phyloP scores from a whole-genome alignment of 2,329 filamentous ascomycete genomes.

The Teratosphaeria epicoccoides region DNA sequence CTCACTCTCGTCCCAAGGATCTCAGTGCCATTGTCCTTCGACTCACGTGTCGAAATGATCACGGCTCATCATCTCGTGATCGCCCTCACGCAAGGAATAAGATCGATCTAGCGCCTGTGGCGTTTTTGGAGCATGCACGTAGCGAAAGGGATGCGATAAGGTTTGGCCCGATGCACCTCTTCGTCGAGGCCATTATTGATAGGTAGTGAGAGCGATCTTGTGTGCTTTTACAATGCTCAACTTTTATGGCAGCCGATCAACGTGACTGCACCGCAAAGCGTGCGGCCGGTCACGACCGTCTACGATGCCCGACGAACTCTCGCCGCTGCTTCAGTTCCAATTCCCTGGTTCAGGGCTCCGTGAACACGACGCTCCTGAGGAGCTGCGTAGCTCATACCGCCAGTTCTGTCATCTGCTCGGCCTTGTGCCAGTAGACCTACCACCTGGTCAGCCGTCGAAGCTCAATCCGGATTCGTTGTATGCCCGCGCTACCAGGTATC shows the following conservation, averaged over 20 bases:
- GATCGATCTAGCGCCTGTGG: neutral
- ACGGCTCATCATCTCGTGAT: too few species aligned
- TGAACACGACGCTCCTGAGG: slow-evolving; percentile 1
- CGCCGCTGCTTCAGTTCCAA: slow-evolving; percentile 17
- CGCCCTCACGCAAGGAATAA: too few species aligned
- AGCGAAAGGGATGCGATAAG: neutral
- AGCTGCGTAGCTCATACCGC: slow-evolving; percentile 16
- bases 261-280: neutral
- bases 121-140: neutral
- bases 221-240: too few species aligned
- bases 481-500: slow-evolving; percentile 25
- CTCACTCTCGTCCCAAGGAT: too few species aligned
- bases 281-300: neutral
- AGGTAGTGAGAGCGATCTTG: too few species aligned
- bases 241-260: too few species aligned
- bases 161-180: neutral
- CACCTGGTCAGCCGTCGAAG: slow-evolving; percentile 12
- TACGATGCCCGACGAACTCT: slow-evolving; percentile 13
- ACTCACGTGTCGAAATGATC: too few species aligned
- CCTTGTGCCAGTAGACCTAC: slow-evolving; percentile 23
- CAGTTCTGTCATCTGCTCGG: slow-evolving; percentile 32
- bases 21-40: too few species aligned
- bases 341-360: slow-evolving; percentile 11
- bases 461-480: slow-evolving; percentile 27
- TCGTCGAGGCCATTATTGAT: neutral